Evolutionary conservation across 2,329 filamentous ascomycete species (phyloP), one percentile per base, ranked within the genome.

Genomic region (Claviceps lovelessii): DNA sequence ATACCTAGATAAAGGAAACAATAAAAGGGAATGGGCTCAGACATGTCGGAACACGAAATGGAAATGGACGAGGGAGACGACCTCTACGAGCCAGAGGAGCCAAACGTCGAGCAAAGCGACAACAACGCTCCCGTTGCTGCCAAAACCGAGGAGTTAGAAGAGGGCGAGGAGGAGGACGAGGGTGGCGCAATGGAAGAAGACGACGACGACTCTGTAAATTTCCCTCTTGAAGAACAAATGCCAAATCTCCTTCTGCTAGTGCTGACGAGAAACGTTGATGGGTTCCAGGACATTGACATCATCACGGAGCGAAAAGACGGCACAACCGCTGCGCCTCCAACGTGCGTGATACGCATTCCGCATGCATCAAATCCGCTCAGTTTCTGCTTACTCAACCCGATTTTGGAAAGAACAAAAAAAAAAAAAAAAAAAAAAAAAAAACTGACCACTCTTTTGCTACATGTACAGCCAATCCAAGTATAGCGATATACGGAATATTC

Each of bases 51-150:
- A 46, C 49, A 50, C 63, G 73, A 59, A 28, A 84, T 85, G 80
- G 81, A 85, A 64, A 77, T 84, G 56, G 81, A 85, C 67, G 81
- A 84, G 59, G 81, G 84, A 52, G 81, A 84, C 59, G 81, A 85
- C 67, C 81, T 85, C 62, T 85, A 85, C 64, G 77, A 76, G 56
- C 76, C 78, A 1, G 81, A 84, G 57, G 80, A 83, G 66, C 71
- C 75, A 44, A 71, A 71, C 51, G 62, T 64, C 23, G 65, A 74
- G 54, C 60, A 59, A 10, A 58, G 61, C 15, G 61, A 66, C 9
- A 63, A 65, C 19, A 63, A 64, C 60, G 64, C 61, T 57, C 56
- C 61, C 46, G 52, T 65, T 2, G 59, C 65, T 23, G 23, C 23
- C 10, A 72, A 72, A 37, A 67, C 74, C 52, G 79, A 80, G 46